phyloP scores from a whole-genome alignment of 2,329 filamentous ascomycete species.

The Colletotrichum filicis region DNA sequence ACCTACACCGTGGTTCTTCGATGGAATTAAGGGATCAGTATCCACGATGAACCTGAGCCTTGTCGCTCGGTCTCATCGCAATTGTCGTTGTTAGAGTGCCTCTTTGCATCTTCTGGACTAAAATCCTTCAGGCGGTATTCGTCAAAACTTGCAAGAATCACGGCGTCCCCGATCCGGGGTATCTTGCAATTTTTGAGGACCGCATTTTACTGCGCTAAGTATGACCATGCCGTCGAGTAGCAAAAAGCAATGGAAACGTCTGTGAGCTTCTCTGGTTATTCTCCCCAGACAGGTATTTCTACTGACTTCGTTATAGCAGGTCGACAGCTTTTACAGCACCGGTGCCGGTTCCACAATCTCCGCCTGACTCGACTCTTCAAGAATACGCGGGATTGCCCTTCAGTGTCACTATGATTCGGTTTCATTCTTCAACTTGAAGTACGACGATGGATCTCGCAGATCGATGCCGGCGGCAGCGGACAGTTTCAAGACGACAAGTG shows the following conservation, averaged over 20 bases:
- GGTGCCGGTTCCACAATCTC: neutral
- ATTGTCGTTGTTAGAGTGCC: neutral
- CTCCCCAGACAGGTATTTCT: neutral
- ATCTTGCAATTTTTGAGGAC: neutral
- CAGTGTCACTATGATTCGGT: neutral
- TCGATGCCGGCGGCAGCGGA: neutral
- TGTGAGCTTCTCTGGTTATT: neutral
- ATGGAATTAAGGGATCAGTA: neutral
- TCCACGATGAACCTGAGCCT: neutral
- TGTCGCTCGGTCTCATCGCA: neutral
- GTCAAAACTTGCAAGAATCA: neutral
- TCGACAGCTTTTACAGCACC: neutral
- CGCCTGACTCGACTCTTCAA: neutral
- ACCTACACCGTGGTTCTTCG: neutral
- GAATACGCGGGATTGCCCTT: neutral
- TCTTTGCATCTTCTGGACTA: neutral
- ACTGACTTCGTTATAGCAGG: neutral
- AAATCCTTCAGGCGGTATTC: neutral
- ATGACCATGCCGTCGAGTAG: neutral
- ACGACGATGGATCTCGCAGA: neutral
- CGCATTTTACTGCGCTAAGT: neutral
- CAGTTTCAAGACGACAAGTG: conserved; percentile 16
- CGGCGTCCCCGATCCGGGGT: neutral
- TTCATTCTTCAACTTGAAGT: neutral
- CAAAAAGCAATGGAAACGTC: neutral